Base-by-base conservation (phyloP, 2,329 filamentous ascomycete genomes). In the Colletotrichum liaoningense region DNA sequence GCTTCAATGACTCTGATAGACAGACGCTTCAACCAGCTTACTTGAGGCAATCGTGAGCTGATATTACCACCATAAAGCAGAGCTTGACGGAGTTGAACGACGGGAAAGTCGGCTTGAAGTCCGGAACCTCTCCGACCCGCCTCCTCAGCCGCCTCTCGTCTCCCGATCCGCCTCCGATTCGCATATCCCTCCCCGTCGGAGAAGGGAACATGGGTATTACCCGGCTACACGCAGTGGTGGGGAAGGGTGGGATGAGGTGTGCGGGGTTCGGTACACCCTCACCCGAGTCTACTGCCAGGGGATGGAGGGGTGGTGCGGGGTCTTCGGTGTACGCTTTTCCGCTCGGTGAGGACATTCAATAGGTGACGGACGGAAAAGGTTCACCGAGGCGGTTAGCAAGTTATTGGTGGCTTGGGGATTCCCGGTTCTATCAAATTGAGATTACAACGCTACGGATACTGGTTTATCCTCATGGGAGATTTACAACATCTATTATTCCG, bases 21-120 rank as follows among this genome's bases (percentile, higher is more conserved):
- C 33, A n/a, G 19, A 30, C 38, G 26, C 11, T 22, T n/a, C 22
- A 6, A 64, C 7, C 5, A n/a, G 22, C 49, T 56, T 2, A 22
- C 24, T 56, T 65, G 66, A 73, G 60, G 67, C 67, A 56, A 70
- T 65, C 66, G 70, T 65, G 70, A 73, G 63, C 54, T 65, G 55
- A 56, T 65, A 73, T 64, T 33, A 38, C 28, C 33, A 35, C 22
- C 3, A 19, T n/a, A 52, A 65, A 65, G 67, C 70, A 66, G 66
- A 70, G 59, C 60, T n/a, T 22, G 66, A 67, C 68, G 68, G 63
- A 67, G 55, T 42, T 54, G 56, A 64, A 49, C 11, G 42, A 57
- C 62, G 49, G 55, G 12, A 67, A 42, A 38, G 57, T 70, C 70
- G 66, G 66, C 68, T 38, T 55, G 26, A 42, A 65, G 66, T 64